Evolutionary conservation across 495 filamentous ascomycete species (phyloP), one percentile per base, ranked within the genome.

Genomic region (Penicillium alfredii): DNA sequence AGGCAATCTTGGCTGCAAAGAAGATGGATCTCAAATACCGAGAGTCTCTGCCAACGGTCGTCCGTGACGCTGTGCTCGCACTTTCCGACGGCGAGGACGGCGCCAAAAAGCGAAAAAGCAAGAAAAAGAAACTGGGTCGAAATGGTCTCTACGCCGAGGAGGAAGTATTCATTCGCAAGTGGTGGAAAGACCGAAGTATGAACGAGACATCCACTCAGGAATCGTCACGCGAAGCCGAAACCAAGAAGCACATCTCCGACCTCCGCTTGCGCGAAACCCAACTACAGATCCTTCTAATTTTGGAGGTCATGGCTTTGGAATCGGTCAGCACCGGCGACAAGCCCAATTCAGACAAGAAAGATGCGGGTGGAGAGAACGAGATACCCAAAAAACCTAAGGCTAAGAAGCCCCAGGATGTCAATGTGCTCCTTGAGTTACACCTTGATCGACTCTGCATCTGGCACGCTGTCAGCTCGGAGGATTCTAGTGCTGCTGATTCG

Each of bases 401-500:
- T n/a, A 80, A 77, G 52, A 78, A 74, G 40, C 38, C 49, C 0
- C 73, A 74, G 38, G 71, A 85, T 52, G 56, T 83, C 11, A 64
- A 66, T 16, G 58, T 80, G 1, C 70, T 88, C 13, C 69, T 98
- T 6, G 90, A 97, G 48, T 63, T 94, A 3, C 79, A 94, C 32
- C 74, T 94, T 8, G 93, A 98, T 55, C 78, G 88, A 21, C 69
- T 98, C 14, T 93, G 88, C 54, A 98, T 98, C 24, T 98, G 93
- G 93, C 88, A 95, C 51, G 86, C 88, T n/a, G 76, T 74, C 29
- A 66, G 67, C 16, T 55, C 71, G 20, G 71, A 74, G 23, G 75
- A 80, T 44, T 59, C 69, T 0, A 38, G 40, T 14, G 43, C 56
- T 10, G 42, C 52, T 9, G 58, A 64, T 15, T 50, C 58, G 19